Conservation (phyloP, 345 rosid species). For the Salix purpurea region DNA sequence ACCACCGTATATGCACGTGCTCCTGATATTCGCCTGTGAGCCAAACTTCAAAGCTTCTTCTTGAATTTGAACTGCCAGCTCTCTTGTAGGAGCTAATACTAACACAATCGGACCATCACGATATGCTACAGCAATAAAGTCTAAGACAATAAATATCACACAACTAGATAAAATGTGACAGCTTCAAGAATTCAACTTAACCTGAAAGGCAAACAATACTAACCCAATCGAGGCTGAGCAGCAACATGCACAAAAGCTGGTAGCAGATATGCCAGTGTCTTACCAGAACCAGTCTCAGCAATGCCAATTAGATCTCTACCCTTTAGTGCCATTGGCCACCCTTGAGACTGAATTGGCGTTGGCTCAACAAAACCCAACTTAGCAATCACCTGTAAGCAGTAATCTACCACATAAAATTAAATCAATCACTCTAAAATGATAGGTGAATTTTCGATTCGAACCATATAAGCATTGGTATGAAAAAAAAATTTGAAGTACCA, state of each 20-base stretch:
- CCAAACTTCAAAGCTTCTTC: slow-evolving; percentile 82
- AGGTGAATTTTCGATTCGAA: not conserved
- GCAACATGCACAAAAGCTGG: slow-evolving; percentile 90
- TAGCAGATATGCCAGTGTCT: slow-evolving; percentile 87
- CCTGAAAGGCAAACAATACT: slow-evolving; percentile 16
- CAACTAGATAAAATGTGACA: not conserved
- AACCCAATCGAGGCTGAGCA: slow-evolving; percentile 91
- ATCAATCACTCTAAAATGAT: not conserved
- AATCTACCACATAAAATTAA: slow-evolving; percentile 37
- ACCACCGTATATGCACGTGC: slow-evolving; percentile 93
- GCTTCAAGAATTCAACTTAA: not conserved
- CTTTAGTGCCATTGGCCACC: slow-evolving; percentile 98
- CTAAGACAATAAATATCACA: not conserved
- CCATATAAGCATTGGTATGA: not conserved
- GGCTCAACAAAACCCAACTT: slow-evolving; percentile 90
- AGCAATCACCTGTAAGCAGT: slow-evolving; percentile 77
- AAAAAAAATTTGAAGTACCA: slow-evolving; percentile 35
- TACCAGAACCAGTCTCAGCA: slow-evolving; percentile 98
- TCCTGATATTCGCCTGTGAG: slow-evolving; percentile 54
- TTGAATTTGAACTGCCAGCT: slow-evolving; percentile 93
- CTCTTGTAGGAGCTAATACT: slow-evolving; percentile 91
- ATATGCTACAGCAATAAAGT: slow-evolving; percentile 35
- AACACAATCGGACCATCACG: slow-evolving; percentile 87
- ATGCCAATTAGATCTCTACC: slow-evolving; percentile 91
- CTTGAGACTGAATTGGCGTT: slow-evolving; percentile 90